Conservation (phyloP, 345 rosid species). For the Melaleuca alternifolia region DNA sequence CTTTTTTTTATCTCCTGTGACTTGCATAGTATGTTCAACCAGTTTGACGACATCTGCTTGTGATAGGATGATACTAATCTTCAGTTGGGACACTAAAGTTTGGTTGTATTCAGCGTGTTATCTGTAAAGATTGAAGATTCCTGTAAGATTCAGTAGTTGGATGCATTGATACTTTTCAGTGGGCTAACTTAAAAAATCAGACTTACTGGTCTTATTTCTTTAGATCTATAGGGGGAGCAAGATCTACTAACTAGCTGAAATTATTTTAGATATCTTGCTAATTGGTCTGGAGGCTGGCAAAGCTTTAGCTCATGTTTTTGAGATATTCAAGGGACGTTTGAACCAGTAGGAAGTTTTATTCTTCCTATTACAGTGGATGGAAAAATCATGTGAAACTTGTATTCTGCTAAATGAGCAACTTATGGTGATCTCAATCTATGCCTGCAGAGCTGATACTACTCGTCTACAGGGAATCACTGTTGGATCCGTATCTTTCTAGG, state of each 20-base stretch:
- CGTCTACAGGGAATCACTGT: conserved; percentile 61
- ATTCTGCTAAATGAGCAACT: neutral
- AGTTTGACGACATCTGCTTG: neutral
- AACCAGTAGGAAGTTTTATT: neutral
- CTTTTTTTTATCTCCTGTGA: neutral
- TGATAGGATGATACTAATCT: too few relatives aligned
- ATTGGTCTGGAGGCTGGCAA: neutral
- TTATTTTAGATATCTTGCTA: neutral
- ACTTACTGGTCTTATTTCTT: neutral
- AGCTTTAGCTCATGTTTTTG: neutral
- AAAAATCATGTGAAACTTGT: neutral
- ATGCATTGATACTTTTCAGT: neutral
- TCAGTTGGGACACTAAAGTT: too few relatives aligned
- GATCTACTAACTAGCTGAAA: neutral
- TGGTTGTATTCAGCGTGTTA: too few relatives aligned
- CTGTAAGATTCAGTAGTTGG: neutral
- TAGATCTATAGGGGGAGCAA: neutral
- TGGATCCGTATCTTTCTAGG: conserved; percentile 79
- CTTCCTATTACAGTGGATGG: neutral
- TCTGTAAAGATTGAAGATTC: neutral
- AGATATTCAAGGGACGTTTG: neutral
- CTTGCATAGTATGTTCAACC: neutral
- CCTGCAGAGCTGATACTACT: neutral
- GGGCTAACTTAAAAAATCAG: neutral
- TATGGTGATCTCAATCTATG: neutral